Base-by-base conservation (phyloP, 768 basidiomycete genomes). In the Tubosaeta sp. region DNA sequence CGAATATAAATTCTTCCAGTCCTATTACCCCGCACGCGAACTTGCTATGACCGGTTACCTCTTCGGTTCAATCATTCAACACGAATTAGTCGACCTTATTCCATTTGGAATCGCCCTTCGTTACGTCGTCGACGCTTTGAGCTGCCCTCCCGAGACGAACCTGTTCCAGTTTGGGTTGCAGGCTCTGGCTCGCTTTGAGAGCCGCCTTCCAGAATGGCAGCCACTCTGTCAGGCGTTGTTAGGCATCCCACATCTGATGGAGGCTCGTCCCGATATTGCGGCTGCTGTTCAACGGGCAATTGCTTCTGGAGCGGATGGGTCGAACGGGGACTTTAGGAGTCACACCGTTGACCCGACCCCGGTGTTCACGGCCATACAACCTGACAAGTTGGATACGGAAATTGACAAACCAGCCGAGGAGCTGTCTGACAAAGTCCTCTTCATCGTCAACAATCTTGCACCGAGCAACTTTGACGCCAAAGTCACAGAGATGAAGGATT, bases 1-100 rank as follows among this genome's bases (percentile, higher is more conserved):
- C 81, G 96, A 99, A 73, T 96, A 96, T 83, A 94, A 94, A 64
- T 99, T 97, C 77, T 96, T 98, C 82, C 92, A 95, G 65, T 87
- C 89, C 35, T 96, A 87, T 71, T 93, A 93, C 62, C 96, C 96
- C 22, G 78, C 89, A 34, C 88, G 94, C 57, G 94, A 98, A 72
- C 79, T 98, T 41, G 84, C 86, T 46, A 93, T 98, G 84, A 98
- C 96, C 7, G 96, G 90, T 42, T 87, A 92, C 63, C 80, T 99
- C 25, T 98, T 98, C 56, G 96, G 96, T 30, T 94, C 93, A 27
- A 81, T 99, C 61, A 96, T 99, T 58, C 90, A 96, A 58, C 83
- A 88, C 64, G 85, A 91, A 60, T 81, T 99, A 44, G 85, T 99
- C 61, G 92, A 98, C 66, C 87, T 87, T 64, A 90, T 94, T 51